Base-by-base conservation (phyloP, 106 monocot genomes). In the Dendrobium catenatum region DNA sequence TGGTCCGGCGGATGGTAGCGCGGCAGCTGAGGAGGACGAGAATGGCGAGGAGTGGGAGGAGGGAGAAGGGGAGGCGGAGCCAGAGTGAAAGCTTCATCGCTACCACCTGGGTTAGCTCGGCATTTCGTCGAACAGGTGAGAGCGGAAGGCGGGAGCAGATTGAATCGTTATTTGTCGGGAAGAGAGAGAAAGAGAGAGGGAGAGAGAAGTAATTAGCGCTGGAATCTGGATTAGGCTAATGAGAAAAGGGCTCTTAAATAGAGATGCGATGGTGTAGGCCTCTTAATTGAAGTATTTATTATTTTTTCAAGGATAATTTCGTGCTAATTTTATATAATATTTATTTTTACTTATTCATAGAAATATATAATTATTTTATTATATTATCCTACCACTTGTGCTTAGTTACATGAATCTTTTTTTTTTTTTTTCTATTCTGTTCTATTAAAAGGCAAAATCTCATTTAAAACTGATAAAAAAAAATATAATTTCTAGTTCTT, bases 1-100 rank as follows among this genome's bases (percentile, higher is more conserved):
- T 10, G 75, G 9, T 55, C 49, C 66, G 11, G 79, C 76, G 83
- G 6, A 83, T 42, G 44, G 88, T 81, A 11, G 79, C 51, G 24
- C 85, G 87, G 81, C 76, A 85, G 70, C 58, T 80, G 82, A 93
- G 77, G 72, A 68, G 10, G 76, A 79, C 44, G 82, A 83, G 81
- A 77, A 91, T 31, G 47, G 89, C 85, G 78, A 84, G 16, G 48
- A 89, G 80, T 24, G 89, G 55, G 55, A 92, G 26, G 24, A 90
- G 75, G 42, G 59, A 51, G 86, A 87, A 68, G 40, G 86, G 89
- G 2, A 83, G 20, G 20, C 42, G 43, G n/a, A 74, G 6, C 15
- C 80, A 78, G 33, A 83, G 44, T 3, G 78, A 72, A 5, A 20
- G 49, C 87, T 83, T 85, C 88, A 80, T 85, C 68, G 42, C 46